These are phyloP conservation scores for Arachnomyces sp. DNA, from an alignment of 2,329 filamentous ascomycete species.

Conservation along the genomic window DNA sequence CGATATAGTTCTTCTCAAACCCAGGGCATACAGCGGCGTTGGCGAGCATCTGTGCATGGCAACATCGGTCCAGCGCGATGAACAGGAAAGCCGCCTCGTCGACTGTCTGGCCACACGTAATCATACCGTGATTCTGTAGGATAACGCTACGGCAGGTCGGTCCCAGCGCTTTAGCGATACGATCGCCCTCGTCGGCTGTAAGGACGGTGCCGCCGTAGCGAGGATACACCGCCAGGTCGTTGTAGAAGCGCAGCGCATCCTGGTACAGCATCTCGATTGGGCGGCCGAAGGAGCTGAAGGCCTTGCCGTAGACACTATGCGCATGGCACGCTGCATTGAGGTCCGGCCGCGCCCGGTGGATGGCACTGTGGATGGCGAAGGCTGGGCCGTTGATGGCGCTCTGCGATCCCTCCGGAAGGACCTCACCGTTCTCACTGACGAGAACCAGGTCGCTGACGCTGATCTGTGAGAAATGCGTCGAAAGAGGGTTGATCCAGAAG, in stretches of 20 bases:
- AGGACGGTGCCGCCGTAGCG: constrained; percentile 43
- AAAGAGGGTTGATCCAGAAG: constrained; percentile 38
- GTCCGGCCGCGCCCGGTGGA: constrained; percentile 39
- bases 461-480: constrained; percentile 35
- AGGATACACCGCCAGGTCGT: constrained; percentile 28
- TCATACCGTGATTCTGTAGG: constrained; percentile 30
- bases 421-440: constrained; percentile 36
- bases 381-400: constrained; percentile 38
- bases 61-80: constrained; percentile 60
- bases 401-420: constrained; percentile 35
- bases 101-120: constrained; percentile 60
- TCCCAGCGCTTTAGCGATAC: constrained; percentile 31
- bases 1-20: constrained; percentile 19
- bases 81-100: constrained; percentile 68
- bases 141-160: constrained; percentile 15
- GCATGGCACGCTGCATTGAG: constrained; percentile 39
- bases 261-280: constrained; percentile 41
- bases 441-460: constrained; percentile 41
- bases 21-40: too few relatives aligned
- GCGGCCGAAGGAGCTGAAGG: constrained; percentile 36
- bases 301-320: constrained; percentile 39
- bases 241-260: constrained; percentile 22
- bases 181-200: constrained; percentile 36
- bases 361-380: constrained; percentile 42
- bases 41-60: constrained; percentile 60